phyloP scores from a whole-genome alignment of 1,284 basidiomycete species.

The Neolentinus lepideus region DNA sequence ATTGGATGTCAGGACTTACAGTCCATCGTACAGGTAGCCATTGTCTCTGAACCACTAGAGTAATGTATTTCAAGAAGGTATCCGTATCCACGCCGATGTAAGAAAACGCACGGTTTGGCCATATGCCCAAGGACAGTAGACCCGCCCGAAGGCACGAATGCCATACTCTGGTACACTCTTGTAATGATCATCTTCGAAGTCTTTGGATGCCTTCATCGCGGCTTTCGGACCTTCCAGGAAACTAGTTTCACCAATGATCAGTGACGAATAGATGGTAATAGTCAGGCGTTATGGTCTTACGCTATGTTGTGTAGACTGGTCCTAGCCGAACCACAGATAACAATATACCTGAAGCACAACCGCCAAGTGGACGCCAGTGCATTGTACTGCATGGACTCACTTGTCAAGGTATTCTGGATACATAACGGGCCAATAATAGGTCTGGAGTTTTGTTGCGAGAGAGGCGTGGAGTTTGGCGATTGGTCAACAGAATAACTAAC shows the following conservation, averaged over 20 bases:
- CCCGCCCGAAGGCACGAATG: constrained; percentile 48
- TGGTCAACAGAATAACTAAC: neutral
- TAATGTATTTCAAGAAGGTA: neutral
- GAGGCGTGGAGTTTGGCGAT: too few species aligned
- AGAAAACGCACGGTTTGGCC: constrained; percentile 36
- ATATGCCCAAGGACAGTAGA: constrained; percentile 55
- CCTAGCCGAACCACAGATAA: constrained; percentile 51
- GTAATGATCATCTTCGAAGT: constrained; percentile 51
- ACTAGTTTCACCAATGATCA: constrained; percentile 18
- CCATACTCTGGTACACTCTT: constrained; percentile 37
- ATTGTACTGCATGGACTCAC: constrained; percentile 17
- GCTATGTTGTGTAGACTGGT: constrained; percentile 57
- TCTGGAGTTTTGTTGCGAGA: constrained; percentile 22
- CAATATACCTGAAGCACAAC: constrained; percentile 29
- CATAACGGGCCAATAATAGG: constrained; percentile 55
- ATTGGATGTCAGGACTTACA: constrained; percentile 13
- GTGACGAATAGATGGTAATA: neutral
- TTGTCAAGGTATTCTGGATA: constrained; percentile 52
- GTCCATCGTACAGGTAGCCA: constrained; percentile 21
- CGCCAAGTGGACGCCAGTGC: neutral
- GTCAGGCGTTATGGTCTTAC: constrained; percentile 21
- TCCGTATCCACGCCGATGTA: neutral
- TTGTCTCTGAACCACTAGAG: constrained; percentile 29
- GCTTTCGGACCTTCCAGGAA: constrained; percentile 57
- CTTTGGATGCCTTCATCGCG: constrained; percentile 46